Base-by-base conservation (phyloP, 2,329 filamentous ascomycete species). In the Hypoxylon sp. region DNA sequence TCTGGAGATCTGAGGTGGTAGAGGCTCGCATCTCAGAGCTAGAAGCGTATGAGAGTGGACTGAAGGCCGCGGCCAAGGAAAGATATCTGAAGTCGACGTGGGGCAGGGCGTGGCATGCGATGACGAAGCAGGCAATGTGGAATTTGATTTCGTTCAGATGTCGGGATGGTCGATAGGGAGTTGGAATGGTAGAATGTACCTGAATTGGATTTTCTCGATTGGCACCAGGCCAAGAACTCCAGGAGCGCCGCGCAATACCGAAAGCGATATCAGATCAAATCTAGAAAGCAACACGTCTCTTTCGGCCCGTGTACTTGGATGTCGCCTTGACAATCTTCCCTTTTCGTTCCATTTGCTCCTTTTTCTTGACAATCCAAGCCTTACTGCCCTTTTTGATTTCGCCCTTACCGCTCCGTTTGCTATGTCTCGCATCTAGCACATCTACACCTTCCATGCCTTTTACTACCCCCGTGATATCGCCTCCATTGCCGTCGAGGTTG, bases 301-400 rank as follows among this genome's bases (percentile, higher is more conserved):
- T 97, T 73, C 96, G 85, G 28, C 95, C 96, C 0, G 95, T 98
- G 78, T 97, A 99, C 80, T 96, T 98, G 53, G 92, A 97, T 59
- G 86, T 93, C 1, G 89, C 82, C 83, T 98, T 98, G 72, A 98
- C 95, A 26, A 98, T 86, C 83, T 96, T 97, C 46, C 96, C 96
- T 80, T 97, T 97, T 67, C 88, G 85, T 79, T 96, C 92, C 91
- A 97, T 96, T 81, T 97, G 93, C 70, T 93, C 91, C 82, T 96
- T 96, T 78, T 95, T 96, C 79, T 88, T 88, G 77, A 93, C 76
- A 65, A 96, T 96, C 92, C 92, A 96, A 1, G 85, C 87, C 80
- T 93, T 95, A 76, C 89, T 91, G 12, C 92, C 94, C 83, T 97
- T 97, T 78, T 91, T 90, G 54, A 87, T 79, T 32, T 85, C 81